A percentile compares a stretch with the other conserved stretches of the same genome.
Evolutionary conservation across 2,329 filamentous ascomycete species (phyloP).

Genomic region (Beauveria caledonica): DNA sequence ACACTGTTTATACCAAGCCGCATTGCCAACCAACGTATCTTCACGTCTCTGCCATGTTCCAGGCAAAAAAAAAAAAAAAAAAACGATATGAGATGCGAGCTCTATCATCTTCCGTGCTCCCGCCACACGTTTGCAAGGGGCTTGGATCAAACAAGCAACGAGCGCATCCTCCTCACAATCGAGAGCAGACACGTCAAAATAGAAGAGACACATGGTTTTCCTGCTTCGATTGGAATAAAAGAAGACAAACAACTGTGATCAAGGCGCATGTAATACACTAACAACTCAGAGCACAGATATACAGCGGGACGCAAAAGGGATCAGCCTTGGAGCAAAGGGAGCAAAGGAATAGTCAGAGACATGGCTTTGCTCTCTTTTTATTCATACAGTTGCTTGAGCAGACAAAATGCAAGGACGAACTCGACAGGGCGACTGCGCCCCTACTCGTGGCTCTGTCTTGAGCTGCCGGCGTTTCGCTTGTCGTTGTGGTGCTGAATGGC

Average conservation of each 20-base stretch:
- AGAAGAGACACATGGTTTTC: neutral
- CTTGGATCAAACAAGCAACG: neutral
- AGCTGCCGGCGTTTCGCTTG: slow-evolving; percentile 27
- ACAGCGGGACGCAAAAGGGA: slow-evolving; percentile 8
- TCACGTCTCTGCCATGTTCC: slow-evolving; percentile 12
- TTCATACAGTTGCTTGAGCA: slow-evolving; percentile 4
- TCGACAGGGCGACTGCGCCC: neutral
- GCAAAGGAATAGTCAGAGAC: slow-evolving; percentile 2
- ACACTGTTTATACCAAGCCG: neutral
- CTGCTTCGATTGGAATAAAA: neutral
- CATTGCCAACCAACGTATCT: neutral
- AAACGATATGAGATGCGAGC: slow-evolving; percentile 2
- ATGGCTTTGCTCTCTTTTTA: neutral
- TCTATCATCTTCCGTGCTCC: neutral
- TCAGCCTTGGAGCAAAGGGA: neutral
- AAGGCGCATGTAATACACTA: slow-evolving; percentile 12
- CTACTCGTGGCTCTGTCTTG: slow-evolving; percentile 28
- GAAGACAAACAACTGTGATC: slow-evolving; percentile 12
- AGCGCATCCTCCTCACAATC: neutral
- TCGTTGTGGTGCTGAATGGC: slow-evolving; percentile 40
- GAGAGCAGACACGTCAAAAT: neutral
- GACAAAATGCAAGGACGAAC: slow-evolving; percentile 4
- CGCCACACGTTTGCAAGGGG: neutral
- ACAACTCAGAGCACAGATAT: slow-evolving; percentile 12
- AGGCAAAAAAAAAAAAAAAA: too few relatives aligned